These are phyloP conservation scores for Aspergillus affinis DNA, from an alignment of 495 filamentous ascomycete species.

Conservation along the genomic window DNA sequence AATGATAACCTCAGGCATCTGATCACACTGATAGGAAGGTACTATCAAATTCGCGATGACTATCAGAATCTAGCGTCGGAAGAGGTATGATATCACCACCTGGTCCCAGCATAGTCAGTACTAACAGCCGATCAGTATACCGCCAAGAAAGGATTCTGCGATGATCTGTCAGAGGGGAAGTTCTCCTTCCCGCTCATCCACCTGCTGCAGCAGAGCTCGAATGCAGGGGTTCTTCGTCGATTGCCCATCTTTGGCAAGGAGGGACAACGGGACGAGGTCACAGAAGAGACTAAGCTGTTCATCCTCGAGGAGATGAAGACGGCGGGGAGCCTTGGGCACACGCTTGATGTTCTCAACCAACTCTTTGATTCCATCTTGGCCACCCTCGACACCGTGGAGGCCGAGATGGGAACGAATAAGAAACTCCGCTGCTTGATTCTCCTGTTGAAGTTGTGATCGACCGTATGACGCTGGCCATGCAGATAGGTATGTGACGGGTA, in stretches of 20 bases:
- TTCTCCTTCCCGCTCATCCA: conserved; percentile 18
- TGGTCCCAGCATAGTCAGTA: no score
- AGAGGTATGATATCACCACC: conserved; percentile 2
- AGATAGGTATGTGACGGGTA: background rate
- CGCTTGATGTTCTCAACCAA: background rate
- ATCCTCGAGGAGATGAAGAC: background rate
- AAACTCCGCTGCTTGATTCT: background rate
- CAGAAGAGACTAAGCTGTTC: background rate
- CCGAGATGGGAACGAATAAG: background rate
- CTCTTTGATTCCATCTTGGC: background rate
- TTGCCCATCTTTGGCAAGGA: background rate
- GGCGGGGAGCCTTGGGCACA: background rate
- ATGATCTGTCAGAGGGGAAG: conserved; percentile 17
- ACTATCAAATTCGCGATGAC: conserved; percentile 40
- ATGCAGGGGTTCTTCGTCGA: background rate
- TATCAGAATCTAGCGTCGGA: conserved; percentile 30
- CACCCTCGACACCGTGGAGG: background rate
- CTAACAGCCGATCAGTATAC: conserved; percentile 9
- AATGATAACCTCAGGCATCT: conserved; percentile 15
- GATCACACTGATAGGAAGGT: conserved; percentile 26
- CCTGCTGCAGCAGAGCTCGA: conserved; percentile 3
- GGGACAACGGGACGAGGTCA: background rate
- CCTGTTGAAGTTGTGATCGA: background rate
- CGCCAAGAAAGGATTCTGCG: conserved; percentile 17
- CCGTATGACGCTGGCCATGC: no score